phyloP scores from a whole-genome alignment of 495 filamentous ascomycete species.

The Podospora anserina region DNA sequence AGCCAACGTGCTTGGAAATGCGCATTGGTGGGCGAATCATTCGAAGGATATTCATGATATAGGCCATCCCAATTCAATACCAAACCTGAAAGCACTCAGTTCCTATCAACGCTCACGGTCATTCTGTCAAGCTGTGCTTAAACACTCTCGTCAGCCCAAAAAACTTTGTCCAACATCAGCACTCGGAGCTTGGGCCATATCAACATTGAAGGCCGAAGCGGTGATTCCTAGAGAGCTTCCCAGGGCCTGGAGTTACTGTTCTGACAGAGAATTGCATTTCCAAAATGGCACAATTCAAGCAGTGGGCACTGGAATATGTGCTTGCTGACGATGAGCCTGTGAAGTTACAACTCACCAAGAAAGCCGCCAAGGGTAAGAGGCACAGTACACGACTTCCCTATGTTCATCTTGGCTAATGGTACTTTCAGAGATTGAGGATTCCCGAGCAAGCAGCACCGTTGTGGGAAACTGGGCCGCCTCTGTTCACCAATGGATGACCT shows the following conservation, averaged over 20 bases:
- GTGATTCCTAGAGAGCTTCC: slow-evolving; percentile 9
- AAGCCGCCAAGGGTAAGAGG: slow-evolving; percentile 39
- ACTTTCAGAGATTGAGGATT: slow-evolving; percentile 40
- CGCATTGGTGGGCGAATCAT: not conserved
- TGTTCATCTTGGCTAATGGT: not conserved
- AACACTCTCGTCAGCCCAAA: not conserved
- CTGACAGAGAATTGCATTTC: not conserved
- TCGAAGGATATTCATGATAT: not conserved
- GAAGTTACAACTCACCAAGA: slow-evolving; percentile 34
- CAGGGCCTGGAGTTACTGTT: not conserved
- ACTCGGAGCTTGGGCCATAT: not conserved
- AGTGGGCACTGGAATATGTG: slow-evolving; percentile 48
- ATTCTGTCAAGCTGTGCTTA: not conserved
- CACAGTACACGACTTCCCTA: not conserved
- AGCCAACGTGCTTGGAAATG: not conserved
- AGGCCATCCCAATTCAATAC: not conserved
- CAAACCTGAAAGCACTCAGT: not conserved
- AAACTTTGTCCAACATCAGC: not conserved
- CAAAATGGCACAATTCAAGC: slow-evolving; percentile 45
- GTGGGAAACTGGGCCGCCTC: slow-evolving; percentile 50
- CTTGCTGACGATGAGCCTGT: slow-evolving; percentile 42
- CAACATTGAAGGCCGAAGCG: not conserved
- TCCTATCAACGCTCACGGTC: not conserved
- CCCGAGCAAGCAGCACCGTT: slow-evolving; percentile 39
- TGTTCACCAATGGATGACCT: slow-evolving; percentile 47